A percentile compares a stretch with the other conserved stretches of the same genome.
Evolutionary conservation across 192 early-diverging fungal species (phyloP).

Genomic region (Coemansia aciculifera): DNA sequence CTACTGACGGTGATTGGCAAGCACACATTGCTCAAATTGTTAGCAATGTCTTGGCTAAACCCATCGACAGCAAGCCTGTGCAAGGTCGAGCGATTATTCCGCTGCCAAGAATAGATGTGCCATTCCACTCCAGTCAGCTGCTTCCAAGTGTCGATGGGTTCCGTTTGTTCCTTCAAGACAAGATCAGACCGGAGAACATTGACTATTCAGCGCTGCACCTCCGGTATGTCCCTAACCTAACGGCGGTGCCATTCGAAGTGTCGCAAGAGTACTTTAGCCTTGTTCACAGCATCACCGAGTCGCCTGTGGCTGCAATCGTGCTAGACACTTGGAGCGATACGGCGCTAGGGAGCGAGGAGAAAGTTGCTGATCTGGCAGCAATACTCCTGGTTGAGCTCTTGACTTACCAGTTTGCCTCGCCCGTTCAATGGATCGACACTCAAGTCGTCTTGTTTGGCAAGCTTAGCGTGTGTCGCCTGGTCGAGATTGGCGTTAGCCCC

Average conservation of each 20-base stretch:
- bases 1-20: slow-evolving; percentile 80
- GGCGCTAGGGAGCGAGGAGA: slow-evolving; percentile 53
- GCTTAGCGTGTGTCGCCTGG: slow-evolving; percentile 75
- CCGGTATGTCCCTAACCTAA: slow-evolving; percentile 95
- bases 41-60: slow-evolving; percentile 61
- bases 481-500: slow-evolving; percentile 87
- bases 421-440: slow-evolving; percentile 94
- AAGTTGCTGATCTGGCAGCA: slow-evolving; percentile 74
- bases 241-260: slow-evolving; percentile 83
- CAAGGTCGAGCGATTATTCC: slow-evolving; percentile 88
- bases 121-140: slow-evolving; percentile 86
- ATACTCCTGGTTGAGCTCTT: slow-evolving; percentile 83
- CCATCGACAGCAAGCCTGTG: slow-evolving; percentile 62
- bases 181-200: slow-evolving; percentile 67
- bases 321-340: slow-evolving; percentile 64
- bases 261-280: slow-evolving; percentile 72
- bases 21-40: slow-evolving; percentile 77
- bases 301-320: slow-evolving; percentile 63
- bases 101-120: slow-evolving; percentile 88
- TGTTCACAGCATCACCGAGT: slow-evolving; percentile 72
- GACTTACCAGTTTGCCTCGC: slow-evolving; percentile 90
- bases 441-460: slow-evolving; percentile 81
- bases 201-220: slow-evolving; percentile 66
- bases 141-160: slow-evolving; percentile 77
- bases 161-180: slow-evolving; percentile 74